Evolutionary conservation across 352 stramenopile genomes (phyloP).

Genomic region (Phytophthora tubulina): DNA sequence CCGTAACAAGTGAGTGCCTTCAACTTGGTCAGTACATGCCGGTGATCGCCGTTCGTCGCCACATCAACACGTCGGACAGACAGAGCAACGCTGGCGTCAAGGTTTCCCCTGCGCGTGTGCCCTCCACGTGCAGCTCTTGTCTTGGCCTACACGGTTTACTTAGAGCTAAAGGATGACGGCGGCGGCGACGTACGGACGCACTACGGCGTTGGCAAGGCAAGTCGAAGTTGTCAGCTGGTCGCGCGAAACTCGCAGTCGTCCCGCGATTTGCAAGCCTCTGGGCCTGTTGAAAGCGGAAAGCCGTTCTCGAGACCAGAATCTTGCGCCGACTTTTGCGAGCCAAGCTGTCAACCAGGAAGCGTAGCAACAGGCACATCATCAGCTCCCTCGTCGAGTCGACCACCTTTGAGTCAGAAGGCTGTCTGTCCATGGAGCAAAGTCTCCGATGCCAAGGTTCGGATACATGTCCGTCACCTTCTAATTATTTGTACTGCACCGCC

Average conservation of each 20-base stretch:
- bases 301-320: conserved; percentile 34
- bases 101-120: conserved; percentile 1
- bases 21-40: conserved; percentile 1
- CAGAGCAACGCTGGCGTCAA: conserved; percentile 21
- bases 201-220: conserved; percentile 17
- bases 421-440: background rate
- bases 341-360: conserved; percentile 42
- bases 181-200: conserved; percentile 26
- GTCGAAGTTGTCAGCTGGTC: conserved; percentile 29
- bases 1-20: conserved; percentile 25
- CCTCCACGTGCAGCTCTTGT: conserved; percentile 19
- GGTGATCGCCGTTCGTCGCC: background rate
- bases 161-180: conserved; percentile 14
- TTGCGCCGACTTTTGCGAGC: conserved; percentile 19
- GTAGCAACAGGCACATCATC: conserved; percentile 19
- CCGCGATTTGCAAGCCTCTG: conserved; percentile 29
- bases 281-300: background rate
- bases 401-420: conserved; percentile 3
- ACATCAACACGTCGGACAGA: conserved; percentile 12
- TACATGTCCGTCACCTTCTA: background rate
- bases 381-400: background rate
- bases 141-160: background rate
- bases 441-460: background rate
- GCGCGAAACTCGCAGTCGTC: conserved; percentile 8
- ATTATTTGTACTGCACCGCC: background rate